Conservation (phyloP, 805 yeast genomes). For the Kazachstania taianensis region DNA sequence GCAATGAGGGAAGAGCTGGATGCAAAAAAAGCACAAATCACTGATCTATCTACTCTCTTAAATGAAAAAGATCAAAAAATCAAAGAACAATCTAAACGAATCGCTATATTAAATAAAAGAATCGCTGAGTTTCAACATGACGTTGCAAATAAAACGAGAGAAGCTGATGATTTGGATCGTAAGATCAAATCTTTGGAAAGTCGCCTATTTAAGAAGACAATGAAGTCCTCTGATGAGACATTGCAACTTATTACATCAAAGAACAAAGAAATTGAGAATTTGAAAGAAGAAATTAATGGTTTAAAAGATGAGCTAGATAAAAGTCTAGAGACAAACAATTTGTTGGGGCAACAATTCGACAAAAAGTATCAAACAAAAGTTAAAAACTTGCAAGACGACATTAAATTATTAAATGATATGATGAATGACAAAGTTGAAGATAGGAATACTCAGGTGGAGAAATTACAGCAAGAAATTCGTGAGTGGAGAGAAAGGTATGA, state of each 20-base stretch:
- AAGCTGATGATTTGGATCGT: not conserved
- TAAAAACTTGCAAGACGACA: conserved; percentile 9
- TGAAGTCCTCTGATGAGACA: conserved; percentile 13
- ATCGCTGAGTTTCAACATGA: not conserved
- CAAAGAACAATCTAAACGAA: no score
- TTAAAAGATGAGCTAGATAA: conserved; percentile 4
- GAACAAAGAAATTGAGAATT: conserved; percentile 12
- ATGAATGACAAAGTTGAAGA: not conserved
- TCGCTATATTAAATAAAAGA: no score
- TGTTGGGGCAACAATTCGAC: conserved; percentile 3
- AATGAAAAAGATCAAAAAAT: no score
- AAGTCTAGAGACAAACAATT: conserved; percentile 1
- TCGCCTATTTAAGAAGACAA: conserved; percentile 15
- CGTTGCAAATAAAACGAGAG: not conserved
- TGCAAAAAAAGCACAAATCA: no score
- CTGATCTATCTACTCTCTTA: no score
- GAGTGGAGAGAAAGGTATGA: conserved; percentile 6
- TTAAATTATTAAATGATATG: conserved; percentile 3
- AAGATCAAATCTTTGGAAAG: conserved; percentile 8
- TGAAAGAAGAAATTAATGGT: conserved; percentile 3
- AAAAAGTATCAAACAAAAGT: conserved; percentile 7
- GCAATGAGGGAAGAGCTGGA: no score
- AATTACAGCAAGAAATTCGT: conserved; percentile 3
- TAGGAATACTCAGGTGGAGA: not conserved
- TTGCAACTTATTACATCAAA: conserved; percentile 13